Evolutionary conservation across 768 basidiomycete genomes (phyloP), one percentile per base, ranked within the genome.

Genomic region (Calvatia gigantea): DNA sequence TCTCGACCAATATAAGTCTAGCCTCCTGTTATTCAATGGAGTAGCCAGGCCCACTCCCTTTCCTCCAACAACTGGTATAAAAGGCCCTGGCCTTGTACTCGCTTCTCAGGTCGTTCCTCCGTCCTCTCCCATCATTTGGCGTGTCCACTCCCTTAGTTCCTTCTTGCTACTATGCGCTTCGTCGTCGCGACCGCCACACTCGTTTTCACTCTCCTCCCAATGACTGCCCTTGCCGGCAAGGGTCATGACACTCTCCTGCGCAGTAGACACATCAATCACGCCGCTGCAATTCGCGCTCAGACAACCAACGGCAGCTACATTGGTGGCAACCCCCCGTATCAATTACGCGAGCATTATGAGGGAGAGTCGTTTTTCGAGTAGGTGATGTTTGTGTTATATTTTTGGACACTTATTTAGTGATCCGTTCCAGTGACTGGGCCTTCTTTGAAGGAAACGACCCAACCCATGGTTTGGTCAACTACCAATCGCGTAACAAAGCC

Each of bases 381-480:
- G 39, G 70, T 48, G n/a, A 9, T 19, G 4, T 19, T 21, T 21
- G 7, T 32, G 11, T 31, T 31, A n/a, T 21, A 47, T 41, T 23
- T 35, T 31, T 48, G 48, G 46, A 31, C 25, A 48, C 37, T 41
- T 51, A n/a, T 35, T 8, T 35, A 23, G 43, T 32, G 6, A 23
- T 23, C 23, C 2, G 23, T 9, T 31, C 35, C 29, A 89, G 87
- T 45, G 60, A 80, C 39, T 90, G 85, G 84, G 69, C 83, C 32
- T 91, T 88, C 70, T 89, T 81, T 70, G 74, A 73, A 12, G 70
- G 60, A 6, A 7, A 67, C 11, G 89, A 91, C 69, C 89, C 89
- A 2, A 91, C 89, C 0, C 69, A 81, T 60, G 89, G 90, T n/a
- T 70, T 69, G 23, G 89, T 91, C 45, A 75, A 81, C 52, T 91